phyloP scores from a whole-genome alignment of 352 stramenopile species.

The Globisporangium spiculum region DNA sequence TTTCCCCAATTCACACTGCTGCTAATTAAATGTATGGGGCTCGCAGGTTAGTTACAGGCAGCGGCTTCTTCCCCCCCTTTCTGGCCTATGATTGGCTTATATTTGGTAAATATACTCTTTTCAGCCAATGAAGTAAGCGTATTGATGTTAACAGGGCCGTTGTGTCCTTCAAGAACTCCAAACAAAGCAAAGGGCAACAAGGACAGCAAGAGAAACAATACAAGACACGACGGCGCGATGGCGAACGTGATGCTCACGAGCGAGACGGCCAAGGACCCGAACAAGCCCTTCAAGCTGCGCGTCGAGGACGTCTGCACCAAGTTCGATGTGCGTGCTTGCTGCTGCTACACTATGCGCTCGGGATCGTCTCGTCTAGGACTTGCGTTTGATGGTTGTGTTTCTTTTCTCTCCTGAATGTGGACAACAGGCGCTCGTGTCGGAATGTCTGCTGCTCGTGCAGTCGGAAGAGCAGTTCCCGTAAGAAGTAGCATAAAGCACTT shows the following conservation, averaged over 20 bases:
- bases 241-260: slow-evolving; percentile 88
- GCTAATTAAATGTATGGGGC: neutral
- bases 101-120: neutral
- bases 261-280: slow-evolving; percentile 86
- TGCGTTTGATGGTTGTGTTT: neutral
- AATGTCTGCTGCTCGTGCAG: slow-evolving; percentile 76
- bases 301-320: slow-evolving; percentile 84
- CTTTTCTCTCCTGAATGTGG: neutral
- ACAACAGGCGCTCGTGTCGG: slow-evolving; percentile 59
- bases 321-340: slow-evolving; percentile 55
- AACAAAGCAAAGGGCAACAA: neutral
- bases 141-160: neutral
- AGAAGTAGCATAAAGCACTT: neutral
- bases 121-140: neutral
- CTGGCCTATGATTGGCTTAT: neutral
- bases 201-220: neutral
- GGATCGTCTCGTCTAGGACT: neutral
- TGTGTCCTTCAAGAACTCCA: slow-evolving; percentile 5
- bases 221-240: slow-evolving; percentile 33
- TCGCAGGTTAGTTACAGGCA: slow-evolving; percentile 3
- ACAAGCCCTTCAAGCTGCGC: slow-evolving; percentile 83
- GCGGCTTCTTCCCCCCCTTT: slow-evolving; percentile 6
- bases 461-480: slow-evolving; percentile 71
- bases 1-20: neutral
- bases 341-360: neutral